Conservation (phyloP, 1,284 basidiomycete genomes). For the Abortiporus biennis region DNA sequence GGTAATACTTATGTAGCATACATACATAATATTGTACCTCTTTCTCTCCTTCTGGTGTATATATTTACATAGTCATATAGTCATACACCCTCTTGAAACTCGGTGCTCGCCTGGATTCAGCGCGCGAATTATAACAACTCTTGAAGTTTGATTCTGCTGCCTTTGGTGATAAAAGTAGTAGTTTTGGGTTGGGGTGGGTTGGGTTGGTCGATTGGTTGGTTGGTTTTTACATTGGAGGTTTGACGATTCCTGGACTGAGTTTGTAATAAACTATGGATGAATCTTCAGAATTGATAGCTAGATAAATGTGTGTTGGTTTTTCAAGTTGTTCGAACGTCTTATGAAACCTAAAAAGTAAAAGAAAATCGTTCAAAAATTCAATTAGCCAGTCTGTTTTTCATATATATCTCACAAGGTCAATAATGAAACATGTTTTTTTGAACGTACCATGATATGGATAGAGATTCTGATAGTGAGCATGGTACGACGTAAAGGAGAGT, state of each 20-base stretch:
- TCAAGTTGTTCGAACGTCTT: slow-evolving; percentile 47
- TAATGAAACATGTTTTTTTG: not conserved
- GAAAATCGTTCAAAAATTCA: not conserved
- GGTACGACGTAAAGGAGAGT: slow-evolving; percentile 51
- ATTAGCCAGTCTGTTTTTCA: too few relatives aligned
- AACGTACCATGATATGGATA: slow-evolving; percentile 45
- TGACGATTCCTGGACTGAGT: slow-evolving; percentile 66
- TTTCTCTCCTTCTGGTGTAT: too few relatives aligned
- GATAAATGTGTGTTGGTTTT: slow-evolving; percentile 46
- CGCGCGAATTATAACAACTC: too few relatives aligned
- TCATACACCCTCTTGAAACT: too few relatives aligned
- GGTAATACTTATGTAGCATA: too few relatives aligned
- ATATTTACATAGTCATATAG: too few relatives aligned
- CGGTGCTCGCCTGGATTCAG: too few relatives aligned
- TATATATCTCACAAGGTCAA: not conserved
- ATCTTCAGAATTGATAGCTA: slow-evolving; percentile 70
- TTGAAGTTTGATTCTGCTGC: too few relatives aligned
- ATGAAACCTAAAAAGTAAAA: slow-evolving; percentile 37
- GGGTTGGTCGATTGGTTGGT: too few relatives aligned
- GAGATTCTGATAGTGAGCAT: slow-evolving; percentile 57
- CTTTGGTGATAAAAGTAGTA: too few relatives aligned
- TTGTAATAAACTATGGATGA: slow-evolving; percentile 81
- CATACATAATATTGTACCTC: too few relatives aligned
- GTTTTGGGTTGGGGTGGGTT: too few relatives aligned
- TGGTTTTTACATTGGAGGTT: slow-evolving; percentile 48